Evolutionary conservation across 1,284 basidiomycete genomes (phyloP).

Genomic region (Sphagnurus paluster): DNA sequence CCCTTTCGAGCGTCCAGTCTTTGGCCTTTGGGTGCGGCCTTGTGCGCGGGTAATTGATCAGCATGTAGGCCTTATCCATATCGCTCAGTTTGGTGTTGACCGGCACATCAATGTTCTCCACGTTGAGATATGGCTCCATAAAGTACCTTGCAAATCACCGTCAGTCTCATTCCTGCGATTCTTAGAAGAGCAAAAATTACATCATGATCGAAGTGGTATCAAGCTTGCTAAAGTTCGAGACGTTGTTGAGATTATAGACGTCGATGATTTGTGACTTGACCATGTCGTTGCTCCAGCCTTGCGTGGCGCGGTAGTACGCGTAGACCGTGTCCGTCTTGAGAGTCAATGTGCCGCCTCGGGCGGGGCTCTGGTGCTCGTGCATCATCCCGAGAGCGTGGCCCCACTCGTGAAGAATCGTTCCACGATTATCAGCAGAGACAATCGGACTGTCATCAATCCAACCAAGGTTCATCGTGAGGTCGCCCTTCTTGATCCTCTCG

Average conservation of each 20-base stretch:
- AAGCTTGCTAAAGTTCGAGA: background rate
- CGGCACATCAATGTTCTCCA: background rate
- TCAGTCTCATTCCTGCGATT: background rate
- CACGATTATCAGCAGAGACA: slow-evolving; percentile 1
- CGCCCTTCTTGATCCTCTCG: too few species aligned
- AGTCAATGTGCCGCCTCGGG: too few species aligned
- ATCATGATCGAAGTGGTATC: background rate
- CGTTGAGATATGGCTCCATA: background rate
- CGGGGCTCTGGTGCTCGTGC: too few species aligned
- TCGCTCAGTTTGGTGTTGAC: slow-evolving; percentile 1
- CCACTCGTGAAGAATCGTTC: slow-evolving; percentile 1
- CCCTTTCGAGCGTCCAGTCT: background rate
- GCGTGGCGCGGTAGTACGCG: too few species aligned
- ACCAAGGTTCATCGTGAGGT: background rate
- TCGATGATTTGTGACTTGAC: background rate
- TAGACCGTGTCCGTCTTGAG: too few species aligned
- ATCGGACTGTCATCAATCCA: background rate
- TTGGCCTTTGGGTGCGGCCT: background rate
- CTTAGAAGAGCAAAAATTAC: background rate
- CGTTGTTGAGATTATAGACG: background rate
- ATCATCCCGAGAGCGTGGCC: too few species aligned
- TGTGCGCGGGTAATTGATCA: slow-evolving; percentile 1
- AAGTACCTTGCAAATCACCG: background rate
- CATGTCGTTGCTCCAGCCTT: too few species aligned
- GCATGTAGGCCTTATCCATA: too few species aligned